Evolutionary conservation across 495 filamentous ascomycete species (phyloP).

Genomic region (Glarea lozoyensis): DNA sequence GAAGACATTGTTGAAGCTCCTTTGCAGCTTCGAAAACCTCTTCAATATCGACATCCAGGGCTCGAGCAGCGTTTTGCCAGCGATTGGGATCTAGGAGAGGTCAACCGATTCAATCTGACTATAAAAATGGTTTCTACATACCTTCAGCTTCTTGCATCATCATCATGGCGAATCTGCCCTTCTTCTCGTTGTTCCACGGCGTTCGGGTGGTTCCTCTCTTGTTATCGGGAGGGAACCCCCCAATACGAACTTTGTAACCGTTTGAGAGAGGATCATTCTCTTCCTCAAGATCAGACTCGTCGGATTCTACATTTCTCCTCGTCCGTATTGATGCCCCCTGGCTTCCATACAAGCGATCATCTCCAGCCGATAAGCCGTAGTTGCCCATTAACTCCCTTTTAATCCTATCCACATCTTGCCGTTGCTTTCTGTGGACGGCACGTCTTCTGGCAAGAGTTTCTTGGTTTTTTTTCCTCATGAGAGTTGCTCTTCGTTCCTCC

Average conservation of each 20-base stretch:
- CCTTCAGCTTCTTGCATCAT: conserved; percentile 2
- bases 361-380: not conserved
- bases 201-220: not conserved
- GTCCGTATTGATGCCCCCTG: not conserved
- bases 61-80: conserved; percentile 6
- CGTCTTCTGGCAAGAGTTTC: not conserved
- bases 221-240: conserved; percentile 2
- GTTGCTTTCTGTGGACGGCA: not conserved
- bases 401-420: not conserved
- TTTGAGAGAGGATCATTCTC: conserved; percentile 1
- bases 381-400: not conserved
- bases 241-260: not conserved
- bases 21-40: conserved; percentile 15
- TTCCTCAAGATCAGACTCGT: not conserved
- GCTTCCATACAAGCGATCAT: not conserved
- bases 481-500: not conserved
- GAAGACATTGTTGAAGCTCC: conserved; percentile 11
- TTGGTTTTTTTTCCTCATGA: not conserved
- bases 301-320: not conserved
- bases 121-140: not conserved
- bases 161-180: not conserved
- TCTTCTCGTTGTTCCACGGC: not conserved
- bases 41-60: conserved; percentile 8
- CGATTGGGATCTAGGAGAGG: conserved; percentile 4
- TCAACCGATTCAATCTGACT: not conserved